These are phyloP conservation scores for Phanerochaete sordida DNA, from an alignment of 768 basidiomycete genomes.

Conservation along the genomic window DNA sequence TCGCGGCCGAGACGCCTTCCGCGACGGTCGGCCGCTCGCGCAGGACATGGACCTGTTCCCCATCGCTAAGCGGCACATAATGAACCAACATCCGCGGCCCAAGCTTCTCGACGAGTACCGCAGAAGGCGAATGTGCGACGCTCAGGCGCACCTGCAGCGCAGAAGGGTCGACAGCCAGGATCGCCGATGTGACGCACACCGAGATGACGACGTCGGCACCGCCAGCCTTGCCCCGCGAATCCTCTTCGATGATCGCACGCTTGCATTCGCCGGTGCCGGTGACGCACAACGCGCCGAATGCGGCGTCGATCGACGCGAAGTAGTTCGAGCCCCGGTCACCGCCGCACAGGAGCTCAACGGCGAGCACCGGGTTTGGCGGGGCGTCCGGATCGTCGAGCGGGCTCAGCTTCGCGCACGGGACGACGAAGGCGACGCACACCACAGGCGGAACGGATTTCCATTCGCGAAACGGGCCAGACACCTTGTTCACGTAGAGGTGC, in stretches of 20 bases:
- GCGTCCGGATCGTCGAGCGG: conserved; percentile 24
- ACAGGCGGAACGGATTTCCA: conserved; percentile 35
- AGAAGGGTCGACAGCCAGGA: conserved; percentile 17
- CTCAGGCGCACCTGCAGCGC: background rate
- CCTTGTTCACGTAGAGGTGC: background rate
- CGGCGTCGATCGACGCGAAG: conserved; percentile 24
- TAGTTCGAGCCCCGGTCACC: conserved; percentile 16
- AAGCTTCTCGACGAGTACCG: background rate
- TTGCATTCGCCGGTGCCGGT: conserved; percentile 10
- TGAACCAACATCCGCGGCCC: background rate
- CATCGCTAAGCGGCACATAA: background rate
- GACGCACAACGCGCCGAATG: conserved; percentile 16
- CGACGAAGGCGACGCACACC: conserved; percentile 32
- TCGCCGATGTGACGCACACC: conserved; percentile 25
- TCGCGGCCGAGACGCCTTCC: background rate
- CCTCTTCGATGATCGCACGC: conserved; percentile 15
- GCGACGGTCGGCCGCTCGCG: background rate
- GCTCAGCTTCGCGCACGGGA: conserved; percentile 29
- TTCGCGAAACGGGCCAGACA: conserved; percentile 9
- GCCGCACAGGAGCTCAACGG: conserved; percentile 22
- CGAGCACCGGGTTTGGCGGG: conserved; percentile 25
- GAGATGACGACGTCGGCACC: conserved; percentile 12
- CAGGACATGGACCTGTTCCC: background rate
- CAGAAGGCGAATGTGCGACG: background rate
- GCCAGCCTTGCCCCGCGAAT: conserved; percentile 12